These are phyloP conservation scores for Kurtzmaniella natalensis DNA, from an alignment of 1,139 yeast genomes.

Conservation along the genomic window DNA sequence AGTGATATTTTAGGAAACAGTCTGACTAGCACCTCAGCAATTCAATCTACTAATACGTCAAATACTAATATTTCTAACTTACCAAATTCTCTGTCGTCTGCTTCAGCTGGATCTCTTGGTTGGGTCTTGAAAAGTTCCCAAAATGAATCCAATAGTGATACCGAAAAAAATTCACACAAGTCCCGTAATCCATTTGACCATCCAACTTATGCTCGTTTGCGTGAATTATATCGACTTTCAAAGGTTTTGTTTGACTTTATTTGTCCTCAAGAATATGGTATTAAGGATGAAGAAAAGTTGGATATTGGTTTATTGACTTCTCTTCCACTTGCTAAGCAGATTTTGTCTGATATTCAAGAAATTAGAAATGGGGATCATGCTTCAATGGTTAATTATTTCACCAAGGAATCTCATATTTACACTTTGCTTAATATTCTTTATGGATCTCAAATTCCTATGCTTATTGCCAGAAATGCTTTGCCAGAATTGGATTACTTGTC, in stretches of 20 bases:
- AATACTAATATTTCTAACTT: conserved; percentile 19
- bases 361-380: conserved; percentile 78
- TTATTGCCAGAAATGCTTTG: conserved; percentile 87
- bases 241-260: conserved; percentile 94
- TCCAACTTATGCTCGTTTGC: conserved; percentile 69
- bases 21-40: conserved; percentile 10
- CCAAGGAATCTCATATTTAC: conserved; percentile 96
- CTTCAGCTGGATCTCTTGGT: conserved; percentile 66
- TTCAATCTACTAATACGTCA: conserved; percentile 9
- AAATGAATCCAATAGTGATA: conserved; percentile 17
- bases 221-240: conserved; percentile 85
- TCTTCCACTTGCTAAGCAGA: conserved; percentile 87
- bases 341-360: conserved; percentile 71
- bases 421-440: conserved; percentile 86
- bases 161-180: conserved; percentile 20
- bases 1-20: conserved; percentile 11
- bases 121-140: conserved; percentile 63
- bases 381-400: conserved; percentile 84
- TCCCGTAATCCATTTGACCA: conserved; percentile 68
- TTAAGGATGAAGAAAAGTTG: conserved; percentile 89
- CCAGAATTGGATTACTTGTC: conserved; percentile 96
- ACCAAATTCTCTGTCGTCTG: conserved; percentile 22
- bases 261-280: conserved; percentile 98
- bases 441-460: conserved; percentile 93
- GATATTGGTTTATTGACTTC: conserved; percentile 95